Conservation (phyloP, 179 eudicot genomes). For the Monotropa hypopitys region DNA sequence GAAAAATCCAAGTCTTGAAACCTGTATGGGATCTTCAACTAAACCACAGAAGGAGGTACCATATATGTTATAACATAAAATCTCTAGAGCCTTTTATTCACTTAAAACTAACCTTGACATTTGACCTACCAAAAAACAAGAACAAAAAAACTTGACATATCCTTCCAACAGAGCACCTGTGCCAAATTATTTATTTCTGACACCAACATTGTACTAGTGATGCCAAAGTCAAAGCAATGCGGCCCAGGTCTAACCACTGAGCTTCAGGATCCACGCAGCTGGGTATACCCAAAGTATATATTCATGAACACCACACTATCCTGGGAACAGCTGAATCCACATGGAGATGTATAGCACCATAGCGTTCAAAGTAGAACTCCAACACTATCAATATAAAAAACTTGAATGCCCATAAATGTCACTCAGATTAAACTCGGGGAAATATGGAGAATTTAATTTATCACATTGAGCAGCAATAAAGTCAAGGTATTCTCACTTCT, state of each 20-base stretch:
- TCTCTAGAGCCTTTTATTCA: not conserved
- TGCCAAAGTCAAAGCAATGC: not conserved
- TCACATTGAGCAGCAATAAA: not conserved
- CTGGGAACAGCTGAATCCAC: not conserved
- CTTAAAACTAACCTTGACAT: not conserved
- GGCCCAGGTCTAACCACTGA: not conserved
- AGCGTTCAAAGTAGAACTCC: not conserved
- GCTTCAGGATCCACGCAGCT: not conserved
- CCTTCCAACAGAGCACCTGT: not conserved
- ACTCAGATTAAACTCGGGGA: not conserved
- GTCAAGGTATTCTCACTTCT: conserved; percentile 42
- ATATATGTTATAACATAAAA: not conserved
- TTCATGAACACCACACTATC: not conserved
- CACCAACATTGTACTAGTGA: not conserved
- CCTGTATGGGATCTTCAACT: not conserved
- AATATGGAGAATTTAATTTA: not conserved
- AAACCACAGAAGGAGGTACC: not conserved
- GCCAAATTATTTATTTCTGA: not conserved
- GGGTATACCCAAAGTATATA: not conserved
- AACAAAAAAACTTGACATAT: not conserved
- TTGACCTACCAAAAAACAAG: not conserved
- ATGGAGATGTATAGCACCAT: not conserved
- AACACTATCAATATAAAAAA: not conserved
- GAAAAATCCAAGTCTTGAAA: not conserved
- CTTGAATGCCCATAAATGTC: not conserved